Evolutionary conservation across 805 yeast species (phyloP).

Genomic region (Monosporozyma aerobia): DNA sequence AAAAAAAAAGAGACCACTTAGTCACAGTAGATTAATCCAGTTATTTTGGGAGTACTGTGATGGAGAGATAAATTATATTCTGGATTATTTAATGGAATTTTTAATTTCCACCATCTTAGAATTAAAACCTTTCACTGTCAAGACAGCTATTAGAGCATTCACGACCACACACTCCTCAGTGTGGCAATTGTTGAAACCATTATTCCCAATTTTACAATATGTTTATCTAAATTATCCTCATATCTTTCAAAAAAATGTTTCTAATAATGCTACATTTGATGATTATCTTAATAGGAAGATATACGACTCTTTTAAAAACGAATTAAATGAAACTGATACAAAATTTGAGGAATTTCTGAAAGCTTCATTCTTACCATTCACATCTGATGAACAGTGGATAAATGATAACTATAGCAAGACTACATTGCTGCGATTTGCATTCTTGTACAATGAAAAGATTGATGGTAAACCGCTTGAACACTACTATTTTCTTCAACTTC

Average conservation of each 20-base stretch:
- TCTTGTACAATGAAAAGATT: background rate
- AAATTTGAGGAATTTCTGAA: background rate
- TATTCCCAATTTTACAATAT: slow-evolving; percentile 9
- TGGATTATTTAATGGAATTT: background rate
- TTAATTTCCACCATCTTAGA: background rate
- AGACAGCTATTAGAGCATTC: slow-evolving; percentile 2
- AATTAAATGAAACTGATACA: background rate
- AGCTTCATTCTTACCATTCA: background rate
- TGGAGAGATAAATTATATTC: background rate
- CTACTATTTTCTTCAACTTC: background rate
- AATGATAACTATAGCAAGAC: background rate
- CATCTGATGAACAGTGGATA: background rate
- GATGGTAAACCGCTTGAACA: background rate
- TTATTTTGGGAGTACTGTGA: slow-evolving; percentile 6
- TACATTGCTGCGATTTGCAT: background rate
- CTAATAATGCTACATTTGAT: slow-evolving; percentile 4
- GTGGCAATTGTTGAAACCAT: background rate
- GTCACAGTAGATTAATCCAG: background rate
- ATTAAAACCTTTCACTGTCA: background rate
- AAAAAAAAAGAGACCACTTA: background rate
- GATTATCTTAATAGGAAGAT: slow-evolving; percentile 3
- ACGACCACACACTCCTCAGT: background rate
- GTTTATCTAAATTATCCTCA: slow-evolving; percentile 7
- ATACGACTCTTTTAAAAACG: background rate
- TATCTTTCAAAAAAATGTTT: slow-evolving; percentile 3